phyloP scores from a whole-genome alignment of 2,329 filamentous ascomycete species.

The Colletotrichum higginsianum region DNA sequence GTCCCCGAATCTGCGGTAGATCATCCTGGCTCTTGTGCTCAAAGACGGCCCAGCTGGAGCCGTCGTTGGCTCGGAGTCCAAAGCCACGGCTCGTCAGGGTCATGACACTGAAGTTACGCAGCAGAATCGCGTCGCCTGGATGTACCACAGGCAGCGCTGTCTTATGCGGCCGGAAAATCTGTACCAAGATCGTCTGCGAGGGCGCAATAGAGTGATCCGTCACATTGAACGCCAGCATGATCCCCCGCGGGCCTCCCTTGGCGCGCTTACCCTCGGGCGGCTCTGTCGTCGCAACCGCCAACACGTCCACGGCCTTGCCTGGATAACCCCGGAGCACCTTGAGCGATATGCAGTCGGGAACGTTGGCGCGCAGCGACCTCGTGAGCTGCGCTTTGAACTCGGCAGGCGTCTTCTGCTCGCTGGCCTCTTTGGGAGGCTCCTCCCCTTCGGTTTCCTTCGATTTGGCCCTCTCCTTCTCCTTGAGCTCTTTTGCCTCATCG shows the following conservation, averaged over 20 bases:
- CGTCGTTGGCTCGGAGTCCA: conserved; percentile 68
- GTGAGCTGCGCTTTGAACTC: conserved; percentile 62
- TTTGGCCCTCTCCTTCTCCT: neutral
- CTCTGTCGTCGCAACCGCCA: conserved; percentile 68
- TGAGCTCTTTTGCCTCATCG: neutral
- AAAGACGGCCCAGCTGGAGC: conserved; percentile 75
- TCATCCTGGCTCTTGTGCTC: conserved; percentile 58
- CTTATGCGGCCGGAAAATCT: conserved; percentile 72
- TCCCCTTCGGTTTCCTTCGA: conserved; percentile 4
- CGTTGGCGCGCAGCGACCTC: conserved; percentile 61
- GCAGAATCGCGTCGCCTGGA: conserved; percentile 71
- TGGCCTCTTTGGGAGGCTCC: neutral
- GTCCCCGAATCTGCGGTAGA: conserved; percentile 70
- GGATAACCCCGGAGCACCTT: conserved; percentile 66
- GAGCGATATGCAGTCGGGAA: conserved; percentile 69
- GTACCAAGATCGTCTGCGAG: conserved; percentile 65
- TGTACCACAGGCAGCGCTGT: conserved; percentile 69
- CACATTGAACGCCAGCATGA: conserved; percentile 70
- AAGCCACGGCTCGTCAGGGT: conserved; percentile 69
- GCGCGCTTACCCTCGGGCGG: conserved; percentile 67
- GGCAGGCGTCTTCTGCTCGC: conserved; percentile 7
- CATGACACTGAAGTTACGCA: conserved; percentile 69
- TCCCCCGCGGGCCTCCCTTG: conserved; percentile 72
- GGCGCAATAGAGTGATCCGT: conserved; percentile 70
- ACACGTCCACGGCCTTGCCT: conserved; percentile 65